Evolutionary conservation across 2,329 filamentous ascomycete species (phyloP).

Genomic region (Aureobasidium musti): DNA sequence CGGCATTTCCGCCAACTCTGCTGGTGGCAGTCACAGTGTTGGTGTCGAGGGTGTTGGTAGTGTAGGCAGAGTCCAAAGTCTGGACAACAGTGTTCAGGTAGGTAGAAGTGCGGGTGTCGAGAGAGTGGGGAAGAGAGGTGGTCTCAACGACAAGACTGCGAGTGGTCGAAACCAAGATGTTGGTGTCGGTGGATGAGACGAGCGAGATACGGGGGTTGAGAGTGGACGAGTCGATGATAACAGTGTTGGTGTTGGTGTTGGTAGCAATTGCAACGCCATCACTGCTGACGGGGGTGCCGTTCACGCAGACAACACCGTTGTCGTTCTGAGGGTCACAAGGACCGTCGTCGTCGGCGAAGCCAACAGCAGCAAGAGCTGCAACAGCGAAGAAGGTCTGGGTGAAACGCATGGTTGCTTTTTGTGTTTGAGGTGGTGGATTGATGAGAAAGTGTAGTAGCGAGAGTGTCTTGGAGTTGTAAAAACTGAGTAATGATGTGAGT

Average conservation of each 20-base stretch:
- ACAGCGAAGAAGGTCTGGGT: not conserved
- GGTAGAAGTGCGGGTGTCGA: slow-evolving; percentile 9
- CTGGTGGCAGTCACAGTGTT: not conserved
- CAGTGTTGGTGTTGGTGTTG: not conserved
- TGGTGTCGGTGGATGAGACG: not conserved
- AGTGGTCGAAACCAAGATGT: not conserved
- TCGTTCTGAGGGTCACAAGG: not conserved
- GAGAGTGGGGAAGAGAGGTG: not conserved
- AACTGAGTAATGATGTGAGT: not conserved
- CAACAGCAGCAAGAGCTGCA: slow-evolving; percentile 3
- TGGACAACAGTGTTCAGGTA: slow-evolving; percentile 3
- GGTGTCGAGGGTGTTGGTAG: slow-evolving; percentile 1
- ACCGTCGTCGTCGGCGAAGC: not conserved
- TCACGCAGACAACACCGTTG: not conserved
- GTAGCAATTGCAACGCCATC: not conserved
- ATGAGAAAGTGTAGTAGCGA: not conserved
- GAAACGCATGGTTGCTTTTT: slow-evolving; percentile 1
- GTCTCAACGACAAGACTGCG: not conserved
- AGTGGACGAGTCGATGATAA: not conserved
- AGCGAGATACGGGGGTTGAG: not conserved
- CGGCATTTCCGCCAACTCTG: not conserved
- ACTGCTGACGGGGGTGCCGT: not conserved
- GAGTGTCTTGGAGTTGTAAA: not conserved
- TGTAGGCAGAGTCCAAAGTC: not conserved
- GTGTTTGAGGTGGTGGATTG: not conserved